phyloP scores from a whole-genome alignment of 2,329 filamentous ascomycete genomes.

The Venturia carpophila region DNA sequence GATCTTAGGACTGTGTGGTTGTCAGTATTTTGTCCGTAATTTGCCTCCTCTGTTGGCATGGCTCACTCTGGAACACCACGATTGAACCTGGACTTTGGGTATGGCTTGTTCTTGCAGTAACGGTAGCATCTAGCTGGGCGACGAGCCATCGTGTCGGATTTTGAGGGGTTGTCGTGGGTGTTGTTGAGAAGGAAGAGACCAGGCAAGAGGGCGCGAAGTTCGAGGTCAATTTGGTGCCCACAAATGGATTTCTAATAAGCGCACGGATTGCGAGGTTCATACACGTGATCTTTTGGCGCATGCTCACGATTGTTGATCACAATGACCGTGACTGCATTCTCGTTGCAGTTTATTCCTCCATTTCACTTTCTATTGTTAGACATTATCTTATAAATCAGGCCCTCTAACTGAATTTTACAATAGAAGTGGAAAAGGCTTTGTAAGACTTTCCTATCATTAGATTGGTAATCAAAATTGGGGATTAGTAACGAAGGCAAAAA shows the following conservation, averaged over 20 bases:
- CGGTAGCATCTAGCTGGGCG: constrained; percentile 99
- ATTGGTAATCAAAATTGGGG: not conserved
- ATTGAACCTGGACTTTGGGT: constrained; percentile 99
- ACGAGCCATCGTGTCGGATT: constrained; percentile 70
- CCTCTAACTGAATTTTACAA: too few relatives aligned
- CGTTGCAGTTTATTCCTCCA: too few relatives aligned
- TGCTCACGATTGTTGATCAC: too few relatives aligned
- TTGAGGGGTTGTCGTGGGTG: constrained; percentile 38
- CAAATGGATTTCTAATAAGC: constrained; percentile 6
- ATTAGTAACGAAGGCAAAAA: not conserved
- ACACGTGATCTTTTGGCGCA: too few relatives aligned
- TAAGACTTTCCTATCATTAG: too few relatives aligned
- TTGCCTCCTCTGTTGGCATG: not conserved
- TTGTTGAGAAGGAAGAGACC: constrained; percentile 22
- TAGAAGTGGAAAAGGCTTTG: too few relatives aligned
- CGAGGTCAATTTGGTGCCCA: not conserved
- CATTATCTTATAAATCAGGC: too few relatives aligned
- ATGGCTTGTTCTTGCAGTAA: constrained; percentile 94
- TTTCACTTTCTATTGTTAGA: too few relatives aligned
- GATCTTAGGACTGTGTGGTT: constrained; percentile 55
- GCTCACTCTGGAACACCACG: constrained; percentile 67
- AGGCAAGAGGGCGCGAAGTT: constrained; percentile 19
- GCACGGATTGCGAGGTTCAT: too few relatives aligned
- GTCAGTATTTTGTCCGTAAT: constrained; percentile 10
- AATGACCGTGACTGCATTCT: too few relatives aligned